Percentiles rank a stretch among this genome's conserved stretches.
Evolutionary conservation across 2,329 filamentous ascomycete species (phyloP).

Genomic region (Didymella pinodella): DNA sequence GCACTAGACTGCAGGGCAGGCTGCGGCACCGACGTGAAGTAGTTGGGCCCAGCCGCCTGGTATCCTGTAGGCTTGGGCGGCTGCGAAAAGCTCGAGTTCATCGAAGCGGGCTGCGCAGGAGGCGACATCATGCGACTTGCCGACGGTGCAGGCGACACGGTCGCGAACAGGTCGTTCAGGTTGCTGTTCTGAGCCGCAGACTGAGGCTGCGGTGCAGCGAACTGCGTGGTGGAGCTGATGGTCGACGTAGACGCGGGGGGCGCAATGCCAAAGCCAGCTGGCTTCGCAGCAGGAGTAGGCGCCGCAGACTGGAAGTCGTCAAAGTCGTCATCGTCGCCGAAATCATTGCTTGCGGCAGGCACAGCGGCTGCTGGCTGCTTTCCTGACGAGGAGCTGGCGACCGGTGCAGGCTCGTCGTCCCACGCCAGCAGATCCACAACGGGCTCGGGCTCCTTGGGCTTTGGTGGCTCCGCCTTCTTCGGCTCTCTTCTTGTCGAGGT

Average conservation of each 20-base stretch:
- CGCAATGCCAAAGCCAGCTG: slow-evolving; percentile 59
- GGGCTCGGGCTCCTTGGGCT: slow-evolving; percentile 76
- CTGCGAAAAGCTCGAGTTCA: slow-evolving; percentile 52
- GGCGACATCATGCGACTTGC: slow-evolving; percentile 63
- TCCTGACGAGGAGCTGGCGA: slow-evolving; percentile 56
- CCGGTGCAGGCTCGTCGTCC: slow-evolving; percentile 72
- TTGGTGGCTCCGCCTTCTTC: slow-evolving; percentile 72
- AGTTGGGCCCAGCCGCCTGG: slow-evolving; percentile 86
- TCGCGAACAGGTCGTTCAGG: slow-evolving; percentile 82
- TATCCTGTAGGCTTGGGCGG: slow-evolving; percentile 68
- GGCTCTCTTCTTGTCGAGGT: slow-evolving; percentile 51
- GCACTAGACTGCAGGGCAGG: slow-evolving; percentile 45
- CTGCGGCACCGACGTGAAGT: slow-evolving; percentile 81
- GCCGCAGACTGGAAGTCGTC: slow-evolving; percentile 94
- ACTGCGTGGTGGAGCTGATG: slow-evolving; percentile 69
- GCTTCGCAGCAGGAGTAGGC: slow-evolving; percentile 64
- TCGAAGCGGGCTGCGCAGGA: slow-evolving; percentile 46
- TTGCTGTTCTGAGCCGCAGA: slow-evolving; percentile 83
- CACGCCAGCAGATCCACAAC: slow-evolving; percentile 93
- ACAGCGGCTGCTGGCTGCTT: slow-evolving; percentile 48
- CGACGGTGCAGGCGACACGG: slow-evolving; percentile 74
- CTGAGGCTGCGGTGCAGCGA: slow-evolving; percentile 83
- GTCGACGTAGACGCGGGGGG: slow-evolving; percentile 57
- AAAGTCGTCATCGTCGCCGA: slow-evolving; percentile 83
- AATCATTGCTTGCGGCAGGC: slow-evolving; percentile 45